A percentile compares a stretch with the other conserved stretches of the same genome.
Evolutionary conservation across 441 rosid genomes (phyloP).

Genomic region (Isatis lusitanica): DNA sequence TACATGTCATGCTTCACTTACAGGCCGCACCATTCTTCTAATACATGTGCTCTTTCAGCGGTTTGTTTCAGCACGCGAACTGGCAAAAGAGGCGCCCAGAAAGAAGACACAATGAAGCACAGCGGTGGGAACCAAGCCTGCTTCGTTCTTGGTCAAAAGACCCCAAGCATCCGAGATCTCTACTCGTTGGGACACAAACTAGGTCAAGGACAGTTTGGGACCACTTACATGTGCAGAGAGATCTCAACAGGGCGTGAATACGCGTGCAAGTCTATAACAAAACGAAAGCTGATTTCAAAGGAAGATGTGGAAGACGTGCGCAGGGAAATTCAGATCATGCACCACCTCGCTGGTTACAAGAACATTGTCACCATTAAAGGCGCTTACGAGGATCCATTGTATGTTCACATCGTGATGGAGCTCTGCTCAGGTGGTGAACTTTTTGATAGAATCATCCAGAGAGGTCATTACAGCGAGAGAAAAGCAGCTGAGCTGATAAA

Average conservation of each 20-base stretch:
- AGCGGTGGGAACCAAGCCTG: constrained; percentile 62
- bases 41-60: constrained; percentile 40
- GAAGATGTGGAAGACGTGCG: constrained; percentile 96
- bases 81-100: constrained; percentile 34
- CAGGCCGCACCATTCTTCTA: constrained; percentile 48
- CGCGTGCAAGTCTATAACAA: constrained; percentile 93
- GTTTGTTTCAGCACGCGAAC: constrained; percentile 45
- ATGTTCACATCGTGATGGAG: constrained; percentile 96
- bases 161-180: constrained; percentile 79
- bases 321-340: constrained; percentile 98
- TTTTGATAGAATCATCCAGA: constrained; percentile 87
- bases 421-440: constrained; percentile 91
- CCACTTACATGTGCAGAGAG: constrained; percentile 79
- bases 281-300: constrained; percentile 82
- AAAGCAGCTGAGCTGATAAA: constrained; percentile 88
- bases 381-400: constrained; percentile 82
- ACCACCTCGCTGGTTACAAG: constrained; percentile 93
- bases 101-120: constrained; percentile 69
- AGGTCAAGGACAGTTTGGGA: constrained; percentile 95
- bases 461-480: constrained; percentile 94
- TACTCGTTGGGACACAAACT: constrained; percentile 77
- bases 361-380: constrained; percentile 92
- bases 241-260: constrained; percentile 64
- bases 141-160: constrained; percentile 82
- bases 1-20: constrained; percentile 28